Conservation (phyloP, 768 basidiomycete species). For the Tylopilus felleus region DNA sequence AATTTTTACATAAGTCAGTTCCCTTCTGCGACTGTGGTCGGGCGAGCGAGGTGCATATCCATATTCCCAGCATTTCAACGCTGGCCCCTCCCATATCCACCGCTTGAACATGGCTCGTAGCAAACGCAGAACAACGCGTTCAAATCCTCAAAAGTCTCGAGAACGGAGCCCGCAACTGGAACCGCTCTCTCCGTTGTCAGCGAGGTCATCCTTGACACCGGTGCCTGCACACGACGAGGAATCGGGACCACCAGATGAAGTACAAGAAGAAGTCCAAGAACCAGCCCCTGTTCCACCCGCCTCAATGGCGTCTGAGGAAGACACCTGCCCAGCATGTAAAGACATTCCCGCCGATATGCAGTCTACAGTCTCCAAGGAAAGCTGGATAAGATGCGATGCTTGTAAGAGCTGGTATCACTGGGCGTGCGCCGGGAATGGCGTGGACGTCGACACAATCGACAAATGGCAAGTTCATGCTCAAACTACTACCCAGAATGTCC, state of each 20-base stretch:
- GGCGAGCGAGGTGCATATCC: slow-evolving; percentile 11
- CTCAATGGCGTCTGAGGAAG: slow-evolving; percentile 24
- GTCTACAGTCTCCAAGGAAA: slow-evolving; percentile 54
- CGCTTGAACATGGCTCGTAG: slow-evolving; percentile 39
- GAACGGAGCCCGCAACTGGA: slow-evolving; percentile 33
- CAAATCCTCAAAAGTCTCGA: slow-evolving; percentile 34
- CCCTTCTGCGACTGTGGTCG: slow-evolving; percentile 2
- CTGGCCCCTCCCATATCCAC: slow-evolving; percentile 4
- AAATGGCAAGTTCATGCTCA: slow-evolving; percentile 57
- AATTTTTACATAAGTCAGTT: slow-evolving; percentile 26
- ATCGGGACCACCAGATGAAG: slow-evolving; percentile 12
- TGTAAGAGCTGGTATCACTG: slow-evolving; percentile 86
- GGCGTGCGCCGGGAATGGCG: slow-evolving; percentile 68
- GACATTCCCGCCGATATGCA: slow-evolving; percentile 28
- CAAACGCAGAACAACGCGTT: slow-evolving; percentile 43
- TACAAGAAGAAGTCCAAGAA: slow-evolving; percentile 14
- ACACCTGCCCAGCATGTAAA: slow-evolving; percentile 53
- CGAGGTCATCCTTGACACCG: slow-evolving; percentile 29
- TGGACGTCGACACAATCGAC: slow-evolving; percentile 64
- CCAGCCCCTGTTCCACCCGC: slow-evolving; percentile 2
- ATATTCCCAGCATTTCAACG: slow-evolving; percentile 8
- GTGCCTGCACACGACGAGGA: slow-evolving; percentile 22
- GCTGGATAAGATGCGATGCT: slow-evolving; percentile 80
- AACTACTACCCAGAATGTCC: slow-evolving; percentile 11
- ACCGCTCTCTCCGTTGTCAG: slow-evolving; percentile 30